Percentiles rank a stretch among this genome's conserved stretches.
Evolutionary conservation across 1,284 basidiomycete species (phyloP).

Genomic region (Phellopilus nigrolimitatus): DNA sequence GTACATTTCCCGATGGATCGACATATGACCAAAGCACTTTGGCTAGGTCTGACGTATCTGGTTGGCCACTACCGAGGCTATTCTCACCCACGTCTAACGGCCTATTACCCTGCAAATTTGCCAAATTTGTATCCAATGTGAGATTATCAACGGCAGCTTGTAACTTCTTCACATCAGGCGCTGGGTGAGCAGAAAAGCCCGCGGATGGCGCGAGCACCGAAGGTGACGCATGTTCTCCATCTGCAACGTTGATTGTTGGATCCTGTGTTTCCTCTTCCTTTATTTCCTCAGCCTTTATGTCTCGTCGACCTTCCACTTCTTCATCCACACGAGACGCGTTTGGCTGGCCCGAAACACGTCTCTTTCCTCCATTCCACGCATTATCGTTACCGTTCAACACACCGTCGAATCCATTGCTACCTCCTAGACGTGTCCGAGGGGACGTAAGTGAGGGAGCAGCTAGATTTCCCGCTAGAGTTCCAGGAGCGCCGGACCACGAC

Average conservation of each 20-base stretch:
- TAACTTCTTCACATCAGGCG: not conserved
- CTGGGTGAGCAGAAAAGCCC: not conserved
- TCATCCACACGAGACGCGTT: conserved; percentile 32
- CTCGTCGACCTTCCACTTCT: conserved; percentile 38
- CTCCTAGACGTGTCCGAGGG: conserved; percentile 59
- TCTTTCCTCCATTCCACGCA: conserved; percentile 46
- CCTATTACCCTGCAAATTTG: conserved; percentile 23
- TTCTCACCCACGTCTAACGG: conserved; percentile 18
- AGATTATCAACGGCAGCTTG: not conserved
- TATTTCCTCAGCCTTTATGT: conserved; percentile 34
- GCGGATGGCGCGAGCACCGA: not conserved
- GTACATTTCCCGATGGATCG: conserved; percentile 84
- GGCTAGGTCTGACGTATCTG: conserved; percentile 22
- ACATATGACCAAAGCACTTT: conserved; percentile 87
- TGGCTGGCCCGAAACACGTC: conserved; percentile 28
- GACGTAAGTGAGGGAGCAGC: conserved; percentile 55
- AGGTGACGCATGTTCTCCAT: not conserved
- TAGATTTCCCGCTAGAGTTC: conserved; percentile 40
- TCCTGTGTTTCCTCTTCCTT: conserved; percentile 56
- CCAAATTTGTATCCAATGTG: conserved; percentile 8
- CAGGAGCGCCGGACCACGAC: conserved; percentile 60
- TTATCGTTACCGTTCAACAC: conserved; percentile 58
- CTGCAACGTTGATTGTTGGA: conserved; percentile 2
- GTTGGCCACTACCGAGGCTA: not conserved
- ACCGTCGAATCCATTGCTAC: conserved; percentile 63